Evolutionary conservation across 2,329 filamentous ascomycete genomes (phyloP).

Genomic region (Alternaria tenuissima): DNA sequence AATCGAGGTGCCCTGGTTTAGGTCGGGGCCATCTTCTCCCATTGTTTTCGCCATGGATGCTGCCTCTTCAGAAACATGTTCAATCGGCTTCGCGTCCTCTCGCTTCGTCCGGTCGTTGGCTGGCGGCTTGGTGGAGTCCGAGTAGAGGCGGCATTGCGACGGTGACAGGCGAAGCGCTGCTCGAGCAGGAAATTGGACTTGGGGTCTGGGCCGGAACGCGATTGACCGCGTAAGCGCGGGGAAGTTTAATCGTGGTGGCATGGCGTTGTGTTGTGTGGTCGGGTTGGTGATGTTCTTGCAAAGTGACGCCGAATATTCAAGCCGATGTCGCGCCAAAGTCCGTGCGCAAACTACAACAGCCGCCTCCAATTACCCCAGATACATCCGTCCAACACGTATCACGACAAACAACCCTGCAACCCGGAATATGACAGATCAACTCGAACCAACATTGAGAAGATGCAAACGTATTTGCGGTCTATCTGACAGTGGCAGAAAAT

Average conservation of each 20-base stretch:
- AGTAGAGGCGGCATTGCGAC: constrained; percentile 42
- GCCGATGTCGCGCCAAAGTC: constrained; percentile 24
- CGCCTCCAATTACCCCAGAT: neutral
- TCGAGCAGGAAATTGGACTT: constrained; percentile 40
- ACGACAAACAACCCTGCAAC: neutral
- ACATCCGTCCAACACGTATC: neutral
- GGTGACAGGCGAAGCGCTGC: constrained; percentile 29
- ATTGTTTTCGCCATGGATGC: constrained; percentile 66
- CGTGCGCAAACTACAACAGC: constrained; percentile 24
- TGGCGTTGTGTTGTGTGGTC: constrained; percentile 33
- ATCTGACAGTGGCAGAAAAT: accelerated
- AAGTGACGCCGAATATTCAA: constrained; percentile 30
- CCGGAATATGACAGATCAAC: too few relatives aligned
- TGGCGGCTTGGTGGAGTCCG: constrained; percentile 44
- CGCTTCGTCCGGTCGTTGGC: constrained; percentile 41
- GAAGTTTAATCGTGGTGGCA: constrained; percentile 51
- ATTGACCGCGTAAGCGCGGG: constrained; percentile 43
- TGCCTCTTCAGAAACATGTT: constrained; percentile 72
- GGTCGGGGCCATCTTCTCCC: constrained; percentile 66
- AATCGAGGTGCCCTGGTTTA: constrained; percentile 71
- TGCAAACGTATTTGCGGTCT: neutral
- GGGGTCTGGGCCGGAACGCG: constrained; percentile 40
- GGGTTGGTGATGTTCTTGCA: constrained; percentile 17
- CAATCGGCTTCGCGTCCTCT: constrained; percentile 53
- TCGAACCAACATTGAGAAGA: neutral